These are phyloP conservation scores for Curvularia hawaiiensis DNA, from an alignment of 2,329 filamentous ascomycete genomes.

Conservation along the genomic window DNA sequence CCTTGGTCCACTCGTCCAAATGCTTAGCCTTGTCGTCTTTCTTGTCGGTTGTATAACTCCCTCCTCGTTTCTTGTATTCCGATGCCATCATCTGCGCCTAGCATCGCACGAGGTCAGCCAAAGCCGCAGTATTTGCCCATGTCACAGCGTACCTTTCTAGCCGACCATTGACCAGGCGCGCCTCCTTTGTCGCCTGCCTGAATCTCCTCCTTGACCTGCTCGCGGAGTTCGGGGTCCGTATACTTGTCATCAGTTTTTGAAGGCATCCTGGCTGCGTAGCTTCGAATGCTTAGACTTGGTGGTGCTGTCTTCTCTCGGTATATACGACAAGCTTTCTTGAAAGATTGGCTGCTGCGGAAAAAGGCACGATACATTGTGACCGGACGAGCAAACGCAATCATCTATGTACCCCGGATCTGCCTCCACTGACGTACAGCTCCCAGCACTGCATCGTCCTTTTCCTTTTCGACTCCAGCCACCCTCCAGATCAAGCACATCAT, in stretches of 20 bases:
- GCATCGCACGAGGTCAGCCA: background rate
- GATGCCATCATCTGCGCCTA: conserved; percentile 55
- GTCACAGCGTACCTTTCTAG: conserved; percentile 48
- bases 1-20: conserved; percentile 53
- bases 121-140: background rate
- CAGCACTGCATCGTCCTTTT: conserved; percentile 14
- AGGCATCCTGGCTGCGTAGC: conserved; percentile 44
- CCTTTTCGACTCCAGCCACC: conserved; percentile 11
- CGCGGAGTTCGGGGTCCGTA: conserved; percentile 53
- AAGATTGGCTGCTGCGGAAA: background rate
- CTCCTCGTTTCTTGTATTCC: conserved; percentile 56
- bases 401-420: conserved; percentile 19
- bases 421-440: conserved; percentile 24
- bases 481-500: conserved; percentile 24
- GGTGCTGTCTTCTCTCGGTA: background rate
- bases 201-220: conserved; percentile 55
- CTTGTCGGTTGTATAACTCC: conserved; percentile 54
- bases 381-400: conserved; percentile 1
- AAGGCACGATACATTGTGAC: conserved; percentile 7
- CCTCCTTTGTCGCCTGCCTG: conserved; percentile 54
- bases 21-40: conserved; percentile 52
- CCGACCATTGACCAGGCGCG: conserved; percentile 56
- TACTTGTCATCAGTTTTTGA: conserved; percentile 52
- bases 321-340: background rate
- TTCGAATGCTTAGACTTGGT: background rate